Conservation (phyloP, 495 filamentous ascomycete genomes). For the Cladorrhinum samala region DNA sequence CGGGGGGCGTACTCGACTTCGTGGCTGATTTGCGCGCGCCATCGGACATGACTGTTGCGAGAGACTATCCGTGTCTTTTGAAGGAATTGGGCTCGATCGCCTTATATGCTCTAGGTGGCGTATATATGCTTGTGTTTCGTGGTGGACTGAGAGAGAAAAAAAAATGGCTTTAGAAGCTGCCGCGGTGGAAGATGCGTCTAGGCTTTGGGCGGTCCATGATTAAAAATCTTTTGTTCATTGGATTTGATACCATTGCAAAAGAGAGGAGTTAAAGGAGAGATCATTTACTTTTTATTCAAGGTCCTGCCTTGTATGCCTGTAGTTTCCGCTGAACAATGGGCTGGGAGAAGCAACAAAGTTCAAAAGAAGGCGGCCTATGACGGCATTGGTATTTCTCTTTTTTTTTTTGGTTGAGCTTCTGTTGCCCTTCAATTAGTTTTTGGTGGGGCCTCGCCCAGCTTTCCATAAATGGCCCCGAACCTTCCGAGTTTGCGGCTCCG, state of each 20-base stretch:
- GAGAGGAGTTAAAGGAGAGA: neutral
- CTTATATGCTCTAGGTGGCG: too few relatives aligned
- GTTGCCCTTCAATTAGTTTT: neutral
- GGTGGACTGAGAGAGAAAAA: neutral
- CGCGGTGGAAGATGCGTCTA: neutral
- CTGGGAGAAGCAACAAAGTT: neutral
- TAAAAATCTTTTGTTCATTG: neutral
- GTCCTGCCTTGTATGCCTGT: neutral
- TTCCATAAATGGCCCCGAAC: neutral
- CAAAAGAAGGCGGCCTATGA: slow-evolving; percentile 8
- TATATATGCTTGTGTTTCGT: neutral
- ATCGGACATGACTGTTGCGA: slow-evolving; percentile 30
- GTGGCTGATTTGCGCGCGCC: slow-evolving; percentile 24
- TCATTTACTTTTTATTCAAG: neutral
- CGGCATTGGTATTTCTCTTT: slow-evolving; percentile 10
- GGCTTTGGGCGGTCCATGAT: neutral
- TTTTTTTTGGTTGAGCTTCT: neutral
- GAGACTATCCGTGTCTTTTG: neutral
- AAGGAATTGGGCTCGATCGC: neutral
- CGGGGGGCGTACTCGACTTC: slow-evolving; percentile 28
- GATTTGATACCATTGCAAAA: neutral
- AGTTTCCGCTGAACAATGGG: slow-evolving; percentile 3
- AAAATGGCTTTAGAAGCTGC: neutral
- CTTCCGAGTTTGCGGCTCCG: slow-evolving; percentile 9
- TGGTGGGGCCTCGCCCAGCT: slow-evolving; percentile 2